These are phyloP conservation scores for Populus trichocarpa DNA, from an alignment of 441 rosid species.

Conservation along the genomic window DNA sequence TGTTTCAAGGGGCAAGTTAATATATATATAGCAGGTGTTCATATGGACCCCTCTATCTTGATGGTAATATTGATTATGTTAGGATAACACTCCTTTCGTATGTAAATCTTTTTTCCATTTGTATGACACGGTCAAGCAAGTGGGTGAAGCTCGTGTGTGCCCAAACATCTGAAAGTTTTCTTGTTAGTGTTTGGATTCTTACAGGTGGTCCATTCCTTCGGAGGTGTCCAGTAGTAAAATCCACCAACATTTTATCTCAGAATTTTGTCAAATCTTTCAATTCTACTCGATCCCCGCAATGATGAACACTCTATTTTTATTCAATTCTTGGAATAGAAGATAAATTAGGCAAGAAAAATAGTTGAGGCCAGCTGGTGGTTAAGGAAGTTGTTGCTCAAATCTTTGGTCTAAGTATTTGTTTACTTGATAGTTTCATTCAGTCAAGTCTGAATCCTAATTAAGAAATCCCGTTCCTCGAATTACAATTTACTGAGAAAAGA, in stretches of 20 bases:
- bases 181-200: constrained; percentile 16
- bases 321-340: background rate
- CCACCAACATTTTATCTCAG: background rate
- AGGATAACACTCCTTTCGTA: constrained; percentile 4
- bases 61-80: constrained; percentile 16
- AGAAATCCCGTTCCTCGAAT: background rate
- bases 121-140: constrained; percentile 17
- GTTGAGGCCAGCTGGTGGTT: background rate
- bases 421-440: background rate
- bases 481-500: too few relatives aligned
- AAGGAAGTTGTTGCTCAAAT: background rate
- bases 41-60: constrained; percentile 9
- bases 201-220: constrained; percentile 20
- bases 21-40: constrained; percentile 7
- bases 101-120: background rate
- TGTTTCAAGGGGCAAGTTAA: constrained; percentile 9
- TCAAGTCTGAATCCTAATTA: background rate
- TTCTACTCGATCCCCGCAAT: background rate
- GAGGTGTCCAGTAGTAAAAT: background rate
- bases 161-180: constrained; percentile 22
- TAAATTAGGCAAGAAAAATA: background rate
- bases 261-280: background rate
- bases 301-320: background rate
- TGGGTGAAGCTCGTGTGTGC: constrained; percentile 16
- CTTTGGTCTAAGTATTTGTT: background rate